Conservation (phyloP, 2,329 filamentous ascomycete genomes). For the Colletotrichum neosansevieriae region DNA sequence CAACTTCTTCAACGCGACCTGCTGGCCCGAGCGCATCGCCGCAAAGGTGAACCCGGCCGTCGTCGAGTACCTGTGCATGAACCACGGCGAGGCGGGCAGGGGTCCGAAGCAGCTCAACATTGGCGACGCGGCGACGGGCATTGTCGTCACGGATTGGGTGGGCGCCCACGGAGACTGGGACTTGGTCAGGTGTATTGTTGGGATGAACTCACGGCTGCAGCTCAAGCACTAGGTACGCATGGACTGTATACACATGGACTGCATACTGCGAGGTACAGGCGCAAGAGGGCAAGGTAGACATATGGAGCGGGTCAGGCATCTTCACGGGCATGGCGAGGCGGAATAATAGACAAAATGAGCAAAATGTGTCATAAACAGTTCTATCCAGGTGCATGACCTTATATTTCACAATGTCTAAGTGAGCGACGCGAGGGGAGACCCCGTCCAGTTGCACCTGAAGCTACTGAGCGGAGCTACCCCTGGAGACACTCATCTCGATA, state of each 20-base stretch:
- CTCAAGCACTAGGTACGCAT: constrained; percentile 52
- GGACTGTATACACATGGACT: not conserved
- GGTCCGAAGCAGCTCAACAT: constrained; percentile 63
- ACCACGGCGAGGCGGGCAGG: constrained; percentile 65
- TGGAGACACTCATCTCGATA: too few species aligned
- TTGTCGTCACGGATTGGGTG: constrained; percentile 95
- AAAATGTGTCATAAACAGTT: not conserved
- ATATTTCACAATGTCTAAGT: too few species aligned
- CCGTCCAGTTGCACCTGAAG: too few species aligned
- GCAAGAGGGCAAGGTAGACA: not conserved
- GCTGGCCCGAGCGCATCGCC: constrained; percentile 95
- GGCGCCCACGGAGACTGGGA: constrained; percentile 92
- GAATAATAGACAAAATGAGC: not conserved
- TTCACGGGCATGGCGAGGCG: not conserved
- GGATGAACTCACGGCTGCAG: constrained; percentile 83
- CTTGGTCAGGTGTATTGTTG: constrained; percentile 85
- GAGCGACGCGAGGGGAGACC: too few species aligned
- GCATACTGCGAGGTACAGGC: not conserved
- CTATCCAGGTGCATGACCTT: not conserved
- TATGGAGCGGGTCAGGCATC: not conserved
- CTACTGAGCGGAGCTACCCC: too few species aligned
- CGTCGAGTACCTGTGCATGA: constrained; percentile 70
- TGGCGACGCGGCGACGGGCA: constrained; percentile 83
- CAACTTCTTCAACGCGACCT: constrained; percentile 92
- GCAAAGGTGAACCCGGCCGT: constrained; percentile 86